Evolutionary conservation across 1,284 basidiomycete species (phyloP).

Genomic region (Austroboletus niveus): DNA sequence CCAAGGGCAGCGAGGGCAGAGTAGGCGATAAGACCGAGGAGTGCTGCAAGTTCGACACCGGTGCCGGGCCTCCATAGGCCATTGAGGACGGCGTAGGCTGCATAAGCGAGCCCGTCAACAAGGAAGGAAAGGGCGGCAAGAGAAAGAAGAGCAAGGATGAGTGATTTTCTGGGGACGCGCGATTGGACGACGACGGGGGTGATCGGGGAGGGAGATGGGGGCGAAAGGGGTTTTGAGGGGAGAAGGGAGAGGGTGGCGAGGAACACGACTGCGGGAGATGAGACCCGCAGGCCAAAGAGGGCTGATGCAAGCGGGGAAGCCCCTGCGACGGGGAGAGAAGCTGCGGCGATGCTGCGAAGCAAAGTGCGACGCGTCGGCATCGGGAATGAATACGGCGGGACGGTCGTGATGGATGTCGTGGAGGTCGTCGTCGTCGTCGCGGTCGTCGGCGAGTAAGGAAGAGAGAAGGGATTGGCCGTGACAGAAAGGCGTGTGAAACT

Average conservation of each 20-base stretch:
- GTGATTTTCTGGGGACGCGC: slow-evolving; percentile 64
- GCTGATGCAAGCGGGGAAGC: slow-evolving; percentile 36
- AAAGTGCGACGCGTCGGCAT: slow-evolving; percentile 30
- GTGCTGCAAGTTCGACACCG: slow-evolving; percentile 66
- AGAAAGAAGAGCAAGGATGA: slow-evolving; percentile 68
- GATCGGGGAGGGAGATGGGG: slow-evolving; percentile 59
- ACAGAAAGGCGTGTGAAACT: slow-evolving; percentile 30
- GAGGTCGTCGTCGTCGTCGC: slow-evolving; percentile 21
- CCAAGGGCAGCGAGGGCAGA: slow-evolving; percentile 67
- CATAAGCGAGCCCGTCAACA: slow-evolving; percentile 75
- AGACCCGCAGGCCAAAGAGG: slow-evolving; percentile 56
- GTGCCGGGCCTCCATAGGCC: slow-evolving; percentile 62
- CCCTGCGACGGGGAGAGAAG: slow-evolving; percentile 24
- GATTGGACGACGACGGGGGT: slow-evolving; percentile 73
- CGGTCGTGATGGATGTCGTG: slow-evolving; percentile 15
- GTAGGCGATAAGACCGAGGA: slow-evolving; percentile 66
- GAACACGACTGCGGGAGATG: slow-evolving; percentile 63
- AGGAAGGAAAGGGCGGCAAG: slow-evolving; percentile 81
- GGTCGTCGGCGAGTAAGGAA: slow-evolving; percentile 15
- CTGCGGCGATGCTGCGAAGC: slow-evolving; percentile 22
- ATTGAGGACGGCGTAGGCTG: slow-evolving; percentile 59
- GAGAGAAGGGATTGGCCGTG: slow-evolving; percentile 23
- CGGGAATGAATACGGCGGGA: not conserved
- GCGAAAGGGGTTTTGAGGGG: slow-evolving; percentile 44
- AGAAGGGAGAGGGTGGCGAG: slow-evolving; percentile 60